A percentile compares a stretch with the other conserved stretches of the same genome.
Evolutionary conservation across 2,329 filamentous ascomycete genomes (phyloP).

Genomic region (Mariannaea elegans): DNA sequence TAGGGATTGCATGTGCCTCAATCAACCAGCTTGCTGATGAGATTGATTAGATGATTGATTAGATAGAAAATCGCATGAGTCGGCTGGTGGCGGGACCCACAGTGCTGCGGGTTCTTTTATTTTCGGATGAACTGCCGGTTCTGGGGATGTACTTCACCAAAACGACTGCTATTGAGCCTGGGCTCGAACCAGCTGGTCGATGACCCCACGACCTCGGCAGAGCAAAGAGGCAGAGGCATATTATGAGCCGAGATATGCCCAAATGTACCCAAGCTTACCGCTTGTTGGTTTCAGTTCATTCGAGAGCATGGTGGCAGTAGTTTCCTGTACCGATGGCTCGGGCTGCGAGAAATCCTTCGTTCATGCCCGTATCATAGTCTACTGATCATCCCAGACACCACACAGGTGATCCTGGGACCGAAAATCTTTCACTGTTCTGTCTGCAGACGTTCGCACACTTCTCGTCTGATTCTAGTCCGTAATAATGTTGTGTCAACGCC

Average conservation of each 20-base stretch:
- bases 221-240: background rate
- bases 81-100: background rate
- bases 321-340: too few relatives aligned
- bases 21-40: too few relatives aligned
- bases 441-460: background rate
- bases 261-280: background rate
- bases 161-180: background rate
- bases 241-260: background rate
- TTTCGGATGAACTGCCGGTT: constrained; percentile 7
- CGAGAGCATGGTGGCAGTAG: too few relatives aligned
- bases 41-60: too few relatives aligned
- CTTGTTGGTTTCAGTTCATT: background rate
- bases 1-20: too few relatives aligned
- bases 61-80: background rate
- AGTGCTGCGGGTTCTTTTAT: background rate
- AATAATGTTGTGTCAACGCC: background rate
- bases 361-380: too few relatives aligned
- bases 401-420: background rate
- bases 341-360: too few relatives aligned
- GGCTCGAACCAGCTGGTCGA: background rate
- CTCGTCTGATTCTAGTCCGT: background rate
- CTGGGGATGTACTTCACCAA: background rate
- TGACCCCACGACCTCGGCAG: background rate
- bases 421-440: background rate
- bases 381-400: background rate